A percentile compares a stretch with the other conserved stretches of the same genome.
These are phyloP conservation scores for Cucurbita argyrosperma DNA, from an alignment of 306 rosid genomes.

Conservation along the genomic window DNA sequence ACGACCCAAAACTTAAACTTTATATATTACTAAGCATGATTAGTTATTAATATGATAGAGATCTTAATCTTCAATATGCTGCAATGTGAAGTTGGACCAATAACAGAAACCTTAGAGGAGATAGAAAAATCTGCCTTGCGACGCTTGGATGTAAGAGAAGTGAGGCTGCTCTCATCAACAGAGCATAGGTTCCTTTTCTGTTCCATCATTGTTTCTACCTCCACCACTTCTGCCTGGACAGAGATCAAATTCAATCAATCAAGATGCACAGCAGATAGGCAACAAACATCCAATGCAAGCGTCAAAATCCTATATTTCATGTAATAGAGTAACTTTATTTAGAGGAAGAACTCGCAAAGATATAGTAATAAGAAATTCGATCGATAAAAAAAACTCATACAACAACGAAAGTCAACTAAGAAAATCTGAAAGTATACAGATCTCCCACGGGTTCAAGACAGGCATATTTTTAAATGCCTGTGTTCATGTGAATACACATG, in stretches of 20 bases:
- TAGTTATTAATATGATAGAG: background rate
- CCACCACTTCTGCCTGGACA: slow-evolving; percentile 30
- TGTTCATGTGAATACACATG: background rate
- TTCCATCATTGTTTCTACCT: slow-evolving; percentile 63
- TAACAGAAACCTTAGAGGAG: slow-evolving; percentile 53
- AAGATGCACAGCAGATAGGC: background rate
- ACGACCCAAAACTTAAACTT: background rate
- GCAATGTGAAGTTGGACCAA: background rate
- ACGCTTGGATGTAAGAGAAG: slow-evolving; percentile 69
- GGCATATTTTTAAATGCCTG: background rate
- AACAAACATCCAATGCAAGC: background rate
- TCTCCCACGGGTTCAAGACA: background rate
- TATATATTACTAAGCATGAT: background rate
- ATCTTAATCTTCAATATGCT: background rate
- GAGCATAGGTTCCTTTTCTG: slow-evolving; percentile 73
- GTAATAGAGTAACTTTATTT: too few relatives aligned
- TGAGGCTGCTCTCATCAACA: slow-evolving; percentile 53
- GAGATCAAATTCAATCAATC: slow-evolving; percentile 18
- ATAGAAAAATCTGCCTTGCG: slow-evolving; percentile 70
- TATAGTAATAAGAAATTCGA: background rate
- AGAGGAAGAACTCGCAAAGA: background rate
- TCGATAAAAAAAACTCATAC: background rate
- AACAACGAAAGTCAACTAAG: background rate
- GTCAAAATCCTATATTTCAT: background rate
- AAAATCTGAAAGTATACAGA: background rate